Evolutionary conservation across 345 rosid genomes (phyloP).

Genomic region (Brassica carinata): DNA sequence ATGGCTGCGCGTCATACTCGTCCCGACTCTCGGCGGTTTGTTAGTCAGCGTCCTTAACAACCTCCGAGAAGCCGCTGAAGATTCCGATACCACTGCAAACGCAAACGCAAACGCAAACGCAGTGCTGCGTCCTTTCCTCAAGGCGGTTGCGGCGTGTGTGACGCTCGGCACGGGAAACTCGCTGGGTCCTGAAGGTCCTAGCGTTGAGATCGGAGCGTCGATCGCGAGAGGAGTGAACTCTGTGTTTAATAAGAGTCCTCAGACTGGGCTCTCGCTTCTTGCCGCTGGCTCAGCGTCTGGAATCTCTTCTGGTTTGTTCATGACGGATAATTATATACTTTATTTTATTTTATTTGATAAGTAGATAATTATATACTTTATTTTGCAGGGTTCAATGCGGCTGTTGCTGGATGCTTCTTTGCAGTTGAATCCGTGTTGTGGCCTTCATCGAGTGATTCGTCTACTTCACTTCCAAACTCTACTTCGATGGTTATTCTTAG

Average conservation of each 20-base stretch:
- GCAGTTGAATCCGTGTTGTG: slow-evolving; percentile 92
- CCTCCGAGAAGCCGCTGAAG: slow-evolving; percentile 40
- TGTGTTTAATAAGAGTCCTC: slow-evolving; percentile 47
- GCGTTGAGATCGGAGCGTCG: slow-evolving; percentile 92
- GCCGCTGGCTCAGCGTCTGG: slow-evolving; percentile 97
- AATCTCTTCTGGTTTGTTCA: slow-evolving; percentile 72
- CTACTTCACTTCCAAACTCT: slow-evolving; percentile 67
- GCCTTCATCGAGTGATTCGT: slow-evolving; percentile 68
- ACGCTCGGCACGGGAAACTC: slow-evolving; percentile 95
- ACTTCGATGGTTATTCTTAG: slow-evolving; percentile 93
- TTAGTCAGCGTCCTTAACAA: slow-evolving; percentile 62
- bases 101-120: slow-evolving; percentile 10
- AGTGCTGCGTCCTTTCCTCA: slow-evolving; percentile 61
- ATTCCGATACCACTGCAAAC: not conserved
- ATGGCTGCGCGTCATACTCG: slow-evolving; percentile 66
- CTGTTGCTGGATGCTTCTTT: slow-evolving; percentile 95
- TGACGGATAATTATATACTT: not conserved
- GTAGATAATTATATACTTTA: not conserved
- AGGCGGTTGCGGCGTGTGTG: slow-evolving; percentile 77
- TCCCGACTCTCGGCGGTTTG: slow-evolving; percentile 77
- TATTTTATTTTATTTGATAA: not conserved
- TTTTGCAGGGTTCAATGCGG: slow-evolving; percentile 83
- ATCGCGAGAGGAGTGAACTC: slow-evolving; percentile 64
- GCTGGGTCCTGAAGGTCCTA: slow-evolving; percentile 95
- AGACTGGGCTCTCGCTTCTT: slow-evolving; percentile 61